phyloP scores from a whole-genome alignment of 441 rosid species.

The Jatropha multifida region DNA sequence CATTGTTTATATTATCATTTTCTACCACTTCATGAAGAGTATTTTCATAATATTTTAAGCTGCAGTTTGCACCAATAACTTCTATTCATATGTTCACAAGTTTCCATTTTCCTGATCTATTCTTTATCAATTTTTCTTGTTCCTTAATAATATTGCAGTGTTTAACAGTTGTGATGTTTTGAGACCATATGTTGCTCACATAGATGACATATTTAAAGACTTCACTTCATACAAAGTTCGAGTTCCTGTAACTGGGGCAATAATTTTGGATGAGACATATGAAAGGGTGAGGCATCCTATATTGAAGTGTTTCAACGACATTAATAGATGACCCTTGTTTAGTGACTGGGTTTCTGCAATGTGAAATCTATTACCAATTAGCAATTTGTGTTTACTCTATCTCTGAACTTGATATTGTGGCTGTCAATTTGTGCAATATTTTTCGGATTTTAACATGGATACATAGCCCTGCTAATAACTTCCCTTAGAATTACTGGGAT shows the following conservation, averaged over 20 bases:
- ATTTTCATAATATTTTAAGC: background rate
- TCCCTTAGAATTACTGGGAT: background rate
- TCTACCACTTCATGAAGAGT: background rate
- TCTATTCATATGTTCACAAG: background rate
- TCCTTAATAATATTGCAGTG: slow-evolving; percentile 60
- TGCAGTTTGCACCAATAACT: background rate
- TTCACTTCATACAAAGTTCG: slow-evolving; percentile 96
- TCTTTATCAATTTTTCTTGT: slow-evolving; percentile 6
- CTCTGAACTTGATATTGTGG: background rate
- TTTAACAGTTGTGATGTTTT: slow-evolving; percentile 90
- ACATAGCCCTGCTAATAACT: background rate
- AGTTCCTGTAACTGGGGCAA: slow-evolving; percentile 98
- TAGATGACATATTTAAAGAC: slow-evolving; percentile 92
- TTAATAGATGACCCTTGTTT: background rate
- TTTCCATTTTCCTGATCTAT: background rate
- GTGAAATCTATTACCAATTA: background rate
- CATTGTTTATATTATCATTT: background rate
- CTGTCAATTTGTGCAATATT: background rate
- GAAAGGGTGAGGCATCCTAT: slow-evolving; percentile 66
- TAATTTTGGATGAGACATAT: slow-evolving; percentile 87
- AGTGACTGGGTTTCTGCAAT: background rate
- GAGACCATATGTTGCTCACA: slow-evolving; percentile 88
- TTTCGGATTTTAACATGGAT: too few relatives aligned
- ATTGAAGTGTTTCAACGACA: background rate
- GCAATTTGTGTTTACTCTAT: background rate